phyloP scores from a whole-genome alignment of 176 grass and related monocot genomes.

The Carex scoparia region DNA sequence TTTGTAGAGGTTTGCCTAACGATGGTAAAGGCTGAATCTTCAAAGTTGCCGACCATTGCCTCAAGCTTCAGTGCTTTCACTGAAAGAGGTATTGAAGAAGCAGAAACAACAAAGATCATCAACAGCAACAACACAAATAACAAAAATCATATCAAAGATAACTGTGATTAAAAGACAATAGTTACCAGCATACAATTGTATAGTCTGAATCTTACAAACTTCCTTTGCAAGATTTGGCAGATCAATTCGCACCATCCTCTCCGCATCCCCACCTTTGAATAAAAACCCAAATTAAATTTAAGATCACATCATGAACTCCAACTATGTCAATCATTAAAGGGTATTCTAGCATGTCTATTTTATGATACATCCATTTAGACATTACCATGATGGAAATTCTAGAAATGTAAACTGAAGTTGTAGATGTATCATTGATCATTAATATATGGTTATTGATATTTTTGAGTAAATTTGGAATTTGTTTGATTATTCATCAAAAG shows the following conservation, averaged over 20 bases:
- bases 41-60: constrained; percentile 91
- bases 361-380: not conserved
- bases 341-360: not conserved
- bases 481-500: not conserved
- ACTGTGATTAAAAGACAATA: no score
- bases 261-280: not conserved
- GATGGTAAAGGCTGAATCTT: constrained; percentile 72
- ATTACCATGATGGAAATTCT: not conserved
- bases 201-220: constrained; percentile 6
- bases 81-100: constrained; percentile 34
- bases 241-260: constrained; percentile 3
- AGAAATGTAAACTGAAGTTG: no score
- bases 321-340: not conserved
- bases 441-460: not conserved
- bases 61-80: constrained; percentile 85
- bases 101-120: not conserved
- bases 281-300: not conserved
- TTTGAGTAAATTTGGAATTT: not conserved
- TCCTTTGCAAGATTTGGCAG: constrained; percentile 14
- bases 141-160: not conserved
- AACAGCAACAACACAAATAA: not conserved
- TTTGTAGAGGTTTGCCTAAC: constrained; percentile 47
- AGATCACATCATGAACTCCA: not conserved
- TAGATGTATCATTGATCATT: no score
- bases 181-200: constrained; percentile 24